These are phyloP conservation scores for Monosporascus cannonballus DNA, from an alignment of 2,329 filamentous ascomycete genomes.

Conservation along the genomic window DNA sequence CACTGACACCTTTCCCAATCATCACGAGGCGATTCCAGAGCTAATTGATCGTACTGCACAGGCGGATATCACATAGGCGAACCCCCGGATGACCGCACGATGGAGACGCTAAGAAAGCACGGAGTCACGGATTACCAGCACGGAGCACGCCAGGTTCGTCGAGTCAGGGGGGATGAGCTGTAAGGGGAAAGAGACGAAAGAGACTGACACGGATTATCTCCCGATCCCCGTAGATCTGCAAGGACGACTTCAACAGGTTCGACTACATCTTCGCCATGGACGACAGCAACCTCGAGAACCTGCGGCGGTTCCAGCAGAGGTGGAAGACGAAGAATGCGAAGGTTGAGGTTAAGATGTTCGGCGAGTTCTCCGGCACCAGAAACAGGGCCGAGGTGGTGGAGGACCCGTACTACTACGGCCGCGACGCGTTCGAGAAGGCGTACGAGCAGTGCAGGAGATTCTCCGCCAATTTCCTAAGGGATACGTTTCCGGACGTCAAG, in stretches of 20 bases:
- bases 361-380: slow-evolving; percentile 65
- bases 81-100: slow-evolving; percentile 74
- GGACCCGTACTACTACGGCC: slow-evolving; percentile 91
- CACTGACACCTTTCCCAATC: neutral
- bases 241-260: slow-evolving; percentile 73
- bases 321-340: slow-evolving; percentile 50
- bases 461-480: slow-evolving; percentile 66
- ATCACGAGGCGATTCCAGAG: neutral
- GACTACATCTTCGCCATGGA: slow-evolving; percentile 98
- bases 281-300: slow-evolving; percentile 66
- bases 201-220: no score
- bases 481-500: slow-evolving; percentile 39
- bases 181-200: no score
- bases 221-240: slow-evolving; percentile 35
- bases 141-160: slow-evolving; percentile 63
- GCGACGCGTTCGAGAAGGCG: slow-evolving; percentile 75
- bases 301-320: slow-evolving; percentile 52
- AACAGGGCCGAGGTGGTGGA: slow-evolving; percentile 62
- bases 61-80: slow-evolving; percentile 78
- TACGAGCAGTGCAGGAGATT: slow-evolving; percentile 79
- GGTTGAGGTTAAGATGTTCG: slow-evolving; percentile 74
- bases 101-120: slow-evolving; percentile 68
- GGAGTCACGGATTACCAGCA: slow-evolving; percentile 75
- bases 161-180: no score
- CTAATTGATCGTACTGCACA: slow-evolving; percentile 16